Base-by-base conservation (phyloP, 257 asterid genomes). In the Solanum sitiens region DNA sequence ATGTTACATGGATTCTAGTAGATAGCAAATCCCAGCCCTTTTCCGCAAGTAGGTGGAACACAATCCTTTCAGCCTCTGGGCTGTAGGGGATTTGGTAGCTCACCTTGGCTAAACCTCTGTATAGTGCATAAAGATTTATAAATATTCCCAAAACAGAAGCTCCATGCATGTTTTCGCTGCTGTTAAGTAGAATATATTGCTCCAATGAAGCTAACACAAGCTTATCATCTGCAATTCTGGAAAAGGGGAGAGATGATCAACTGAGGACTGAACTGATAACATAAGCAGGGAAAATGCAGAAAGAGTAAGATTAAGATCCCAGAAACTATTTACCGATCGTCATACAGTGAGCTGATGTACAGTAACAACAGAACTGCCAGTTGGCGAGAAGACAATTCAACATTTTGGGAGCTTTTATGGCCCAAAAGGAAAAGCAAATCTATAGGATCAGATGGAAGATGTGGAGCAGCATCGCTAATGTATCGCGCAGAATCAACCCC, bases 351-450 rank as follows among this genome's bases (percentile, higher is more conserved):
- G 93, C 99, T 93, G 70, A 94, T 32, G 83, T 95, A 92, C 59
- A 97, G 91, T 84, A 97, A 37, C 86, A 93, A 89, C 72, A 97
- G 94, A 88, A 97, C 94, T 83, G 98, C 98, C 87, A 90, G 90
- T 91, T 97, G 99, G 86, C 94, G 91, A 90, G 90, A 88, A 87
- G 87, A 50, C 92, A 97, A 85, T 88, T 94, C 95, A 12, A 83
- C 89, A 90, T 94, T 90, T 90, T 86, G 91, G 83, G 93, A 92
- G 89, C 94, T 93, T 90, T 91, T 95, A 93, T 96, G 98, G 85
- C 98, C 98, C 76, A 97, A 95, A 79, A 95, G 98, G 91, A 95
- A 97, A 35, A 97, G 92, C 92, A 95, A 87, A 93, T 97, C 98
- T 85, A 89, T 89, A 50, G 99, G 99, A 90, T 97, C 99, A 87